Conservation (phyloP, 768 basidiomycete genomes). For the Cytidiella melzeri region DNA sequence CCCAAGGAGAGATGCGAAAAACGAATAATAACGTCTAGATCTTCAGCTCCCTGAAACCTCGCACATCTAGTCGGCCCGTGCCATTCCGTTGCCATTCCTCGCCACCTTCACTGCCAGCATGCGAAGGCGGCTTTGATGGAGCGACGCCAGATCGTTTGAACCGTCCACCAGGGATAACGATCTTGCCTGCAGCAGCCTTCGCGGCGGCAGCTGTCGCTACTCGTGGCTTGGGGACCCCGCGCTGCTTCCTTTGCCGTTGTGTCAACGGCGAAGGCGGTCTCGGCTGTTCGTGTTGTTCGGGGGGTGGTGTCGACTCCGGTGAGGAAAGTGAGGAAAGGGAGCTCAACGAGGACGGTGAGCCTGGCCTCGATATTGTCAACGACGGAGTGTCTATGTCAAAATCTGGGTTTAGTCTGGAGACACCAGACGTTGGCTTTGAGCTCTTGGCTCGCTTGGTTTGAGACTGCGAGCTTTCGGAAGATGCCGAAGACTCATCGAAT, state of each 20-base stretch:
- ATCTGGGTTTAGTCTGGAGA: constrained; percentile 19
- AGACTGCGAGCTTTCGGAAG: constrained; percentile 27
- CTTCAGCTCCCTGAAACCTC: constrained; percentile 74
- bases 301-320: constrained; percentile 27
- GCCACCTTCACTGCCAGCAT: constrained; percentile 23
- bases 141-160: constrained; percentile 22
- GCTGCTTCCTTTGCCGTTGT: constrained; percentile 59
- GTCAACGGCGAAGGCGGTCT: constrained; percentile 42
- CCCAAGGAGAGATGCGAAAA: too few relatives aligned
- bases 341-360: constrained; percentile 26
- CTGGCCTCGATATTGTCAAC: constrained; percentile 16
- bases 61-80: constrained; percentile 65
- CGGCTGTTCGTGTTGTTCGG: background rate
- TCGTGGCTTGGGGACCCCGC: constrained; percentile 57
- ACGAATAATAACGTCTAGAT: constrained; percentile 45
- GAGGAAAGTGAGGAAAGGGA: constrained; percentile 35
- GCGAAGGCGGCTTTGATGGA: constrained; percentile 16
- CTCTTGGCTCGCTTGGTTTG: constrained; percentile 26
- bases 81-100: constrained; percentile 64
- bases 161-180: constrained; percentile 56
- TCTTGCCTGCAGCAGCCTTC: constrained; percentile 44
- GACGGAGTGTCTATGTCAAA: constrained; percentile 25
- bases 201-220: constrained; percentile 23
- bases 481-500: constrained; percentile 50
- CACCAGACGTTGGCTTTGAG: constrained; percentile 10